A percentile compares a stretch with the other conserved stretches of the same genome.
Conservation (phyloP, 164 flowering plant genomes). For the Cinnamomum chago region DNA sequence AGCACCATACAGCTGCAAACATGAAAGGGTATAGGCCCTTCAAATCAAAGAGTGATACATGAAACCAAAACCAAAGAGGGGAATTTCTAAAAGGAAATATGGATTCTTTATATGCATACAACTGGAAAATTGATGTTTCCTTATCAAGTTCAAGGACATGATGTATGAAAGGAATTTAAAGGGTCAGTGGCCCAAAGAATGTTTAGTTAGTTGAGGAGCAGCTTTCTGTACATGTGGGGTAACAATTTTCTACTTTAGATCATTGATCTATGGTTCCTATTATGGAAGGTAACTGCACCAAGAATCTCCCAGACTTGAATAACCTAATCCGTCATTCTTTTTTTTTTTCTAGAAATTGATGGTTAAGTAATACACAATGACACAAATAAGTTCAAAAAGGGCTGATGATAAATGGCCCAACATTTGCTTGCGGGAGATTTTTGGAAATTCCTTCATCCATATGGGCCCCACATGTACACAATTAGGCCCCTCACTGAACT, state of each 20-base stretch:
- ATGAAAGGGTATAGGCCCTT: not conserved
- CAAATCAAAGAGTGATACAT: not conserved
- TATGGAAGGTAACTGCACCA: not conserved
- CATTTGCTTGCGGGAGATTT: not conserved
- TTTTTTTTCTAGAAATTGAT: too few relatives aligned
- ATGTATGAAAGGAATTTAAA: not conserved
- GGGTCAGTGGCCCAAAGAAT: not conserved
- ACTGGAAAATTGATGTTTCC: not conserved
- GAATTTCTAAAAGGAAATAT: not conserved
- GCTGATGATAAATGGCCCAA: not conserved
- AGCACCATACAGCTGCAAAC: not conserved
- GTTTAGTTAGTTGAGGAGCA: not conserved
- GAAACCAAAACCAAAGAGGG: not conserved
- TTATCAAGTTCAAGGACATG: not conserved
- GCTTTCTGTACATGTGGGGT: not conserved
- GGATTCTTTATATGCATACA: not conserved
- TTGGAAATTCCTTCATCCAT: not conserved
- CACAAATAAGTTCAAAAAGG: too few relatives aligned
- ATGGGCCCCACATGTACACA: not conserved
- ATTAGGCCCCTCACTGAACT: not conserved
- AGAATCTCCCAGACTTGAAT: not conserved
- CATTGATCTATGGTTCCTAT: not conserved
- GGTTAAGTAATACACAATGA: too few relatives aligned
- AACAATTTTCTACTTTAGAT: too few relatives aligned
- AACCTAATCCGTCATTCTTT: not conserved